Conservation (phyloP, 2,329 filamentous ascomycete species). For the Ophiosphaerella herpotricha region DNA sequence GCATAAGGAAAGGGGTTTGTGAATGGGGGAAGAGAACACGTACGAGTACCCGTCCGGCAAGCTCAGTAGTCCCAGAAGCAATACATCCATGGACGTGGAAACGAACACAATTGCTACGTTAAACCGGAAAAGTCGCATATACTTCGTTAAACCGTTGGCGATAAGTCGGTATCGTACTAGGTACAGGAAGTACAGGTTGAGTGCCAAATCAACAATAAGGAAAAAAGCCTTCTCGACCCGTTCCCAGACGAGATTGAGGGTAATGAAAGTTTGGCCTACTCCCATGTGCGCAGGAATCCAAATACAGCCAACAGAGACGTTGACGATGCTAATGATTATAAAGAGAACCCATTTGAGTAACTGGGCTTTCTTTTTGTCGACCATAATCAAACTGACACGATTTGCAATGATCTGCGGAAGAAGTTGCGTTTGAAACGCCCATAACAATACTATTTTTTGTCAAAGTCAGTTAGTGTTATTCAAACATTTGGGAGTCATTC, state of each 20-base stretch:
- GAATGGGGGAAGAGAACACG: constrained; percentile 3
- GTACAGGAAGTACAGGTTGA: constrained; percentile 57
- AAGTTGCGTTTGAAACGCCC: constrained; percentile 54
- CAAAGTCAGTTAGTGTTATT: not conserved
- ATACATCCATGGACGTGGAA: constrained; percentile 41
- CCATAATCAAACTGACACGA: constrained; percentile 52
- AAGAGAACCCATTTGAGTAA: constrained; percentile 50
- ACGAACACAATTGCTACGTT: constrained; percentile 39
- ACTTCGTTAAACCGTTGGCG: constrained; percentile 40
- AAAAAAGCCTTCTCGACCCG: constrained; percentile 56
- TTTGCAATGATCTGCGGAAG: constrained; percentile 59
- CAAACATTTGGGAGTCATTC: not conserved
- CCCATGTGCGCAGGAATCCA: constrained; percentile 57
- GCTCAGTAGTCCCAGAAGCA: constrained; percentile 37
- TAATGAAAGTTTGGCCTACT: constrained; percentile 44
- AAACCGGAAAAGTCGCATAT: constrained; percentile 37
- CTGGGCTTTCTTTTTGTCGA: constrained; percentile 37
- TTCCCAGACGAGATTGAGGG: constrained; percentile 56
- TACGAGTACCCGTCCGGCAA: constrained; percentile 30
- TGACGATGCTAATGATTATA: constrained; percentile 50
- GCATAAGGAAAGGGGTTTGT: not conserved
- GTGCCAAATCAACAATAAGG: constrained; percentile 50
- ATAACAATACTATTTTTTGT: constrained; percentile 36
- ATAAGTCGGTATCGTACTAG: constrained; percentile 39
- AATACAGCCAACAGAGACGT: constrained; percentile 55